These are phyloP conservation scores for Puccinia horiana DNA, from an alignment of 1,284 basidiomycete genomes.

Conservation along the genomic window DNA sequence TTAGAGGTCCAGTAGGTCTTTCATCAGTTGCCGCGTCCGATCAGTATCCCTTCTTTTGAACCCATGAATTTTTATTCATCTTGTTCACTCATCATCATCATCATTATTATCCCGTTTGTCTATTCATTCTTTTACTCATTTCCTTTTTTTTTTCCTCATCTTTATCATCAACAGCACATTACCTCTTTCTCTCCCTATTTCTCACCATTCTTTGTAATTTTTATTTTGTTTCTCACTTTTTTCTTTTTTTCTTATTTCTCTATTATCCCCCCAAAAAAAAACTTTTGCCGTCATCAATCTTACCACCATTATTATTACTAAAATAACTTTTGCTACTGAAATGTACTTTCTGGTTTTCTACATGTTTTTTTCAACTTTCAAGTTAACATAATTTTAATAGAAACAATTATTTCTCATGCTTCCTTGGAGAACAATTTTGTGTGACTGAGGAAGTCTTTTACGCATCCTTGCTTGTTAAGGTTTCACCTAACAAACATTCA, in stretches of 20 bases:
- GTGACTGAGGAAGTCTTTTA: too few relatives aligned
- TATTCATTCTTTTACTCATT: not conserved
- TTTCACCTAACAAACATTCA: too few relatives aligned
- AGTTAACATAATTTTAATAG: too few relatives aligned
- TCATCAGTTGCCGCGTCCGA: not conserved
- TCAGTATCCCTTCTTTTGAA: conserved; percentile 1
- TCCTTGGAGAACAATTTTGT: too few relatives aligned
- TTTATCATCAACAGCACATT: conserved; percentile 10
- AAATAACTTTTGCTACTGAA: too few relatives aligned
- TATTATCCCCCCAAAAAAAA: too few relatives aligned
- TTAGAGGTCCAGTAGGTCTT: conserved; percentile 12
- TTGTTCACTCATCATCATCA: not conserved
- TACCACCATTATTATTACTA: too few relatives aligned
- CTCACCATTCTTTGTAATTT: conserved; percentile 2
- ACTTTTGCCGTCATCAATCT: too few relatives aligned
- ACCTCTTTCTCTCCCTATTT: conserved; percentile 8
- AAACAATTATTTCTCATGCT: too few relatives aligned
- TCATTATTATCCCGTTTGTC: conserved; percentile 7
- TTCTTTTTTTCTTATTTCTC: not conserved
- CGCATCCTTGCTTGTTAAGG: too few relatives aligned
- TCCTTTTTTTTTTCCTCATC: not conserved
- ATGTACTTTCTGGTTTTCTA: too few relatives aligned
- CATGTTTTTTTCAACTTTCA: too few relatives aligned
- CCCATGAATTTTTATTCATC: not conserved
- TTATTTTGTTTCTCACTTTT: not conserved